A percentile compares a stretch with the other conserved stretches of the same genome.
Evolutionary conservation across 2,329 filamentous ascomycete species (phyloP).

Genomic region (Aureobasidium sp.): DNA sequence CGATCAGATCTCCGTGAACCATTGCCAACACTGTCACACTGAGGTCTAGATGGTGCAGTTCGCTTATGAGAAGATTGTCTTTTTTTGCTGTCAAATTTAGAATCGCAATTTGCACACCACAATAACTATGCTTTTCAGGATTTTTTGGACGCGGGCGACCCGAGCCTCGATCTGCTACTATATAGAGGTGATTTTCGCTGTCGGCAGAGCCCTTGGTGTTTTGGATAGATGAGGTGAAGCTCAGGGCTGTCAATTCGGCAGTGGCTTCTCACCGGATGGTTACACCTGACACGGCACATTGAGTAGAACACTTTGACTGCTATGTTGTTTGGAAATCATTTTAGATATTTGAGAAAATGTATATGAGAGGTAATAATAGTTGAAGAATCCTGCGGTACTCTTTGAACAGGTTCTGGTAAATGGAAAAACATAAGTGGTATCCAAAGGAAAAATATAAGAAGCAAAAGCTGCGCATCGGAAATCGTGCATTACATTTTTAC

Average conservation of each 20-base stretch:
- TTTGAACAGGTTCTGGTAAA: not conserved
- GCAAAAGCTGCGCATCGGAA: not conserved
- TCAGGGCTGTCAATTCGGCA: not conserved
- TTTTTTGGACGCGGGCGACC: not conserved
- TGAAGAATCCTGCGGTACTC: not conserved
- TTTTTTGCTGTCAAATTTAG: slow-evolving; percentile 3
- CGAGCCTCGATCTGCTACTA: not conserved
- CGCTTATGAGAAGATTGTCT: not conserved
- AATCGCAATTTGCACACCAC: not conserved
- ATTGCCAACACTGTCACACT: no score
- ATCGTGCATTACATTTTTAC: slow-evolving; percentile 13
- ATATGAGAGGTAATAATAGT: not conserved
- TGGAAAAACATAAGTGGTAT: slow-evolving; percentile 11
- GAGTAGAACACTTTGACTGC: no score
- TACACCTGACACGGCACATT: not conserved
- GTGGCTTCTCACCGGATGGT: not conserved
- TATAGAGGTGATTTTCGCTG: not conserved
- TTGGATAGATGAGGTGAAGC: not conserved
- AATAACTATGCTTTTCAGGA: not conserved
- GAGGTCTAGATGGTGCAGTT: not conserved
- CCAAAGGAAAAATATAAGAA: slow-evolving; percentile 4
- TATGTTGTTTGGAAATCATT: not conserved
- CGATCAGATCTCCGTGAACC: not conserved
- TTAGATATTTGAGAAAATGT: not conserved
- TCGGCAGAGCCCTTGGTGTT: not conserved